These are phyloP conservation scores for Aspergillus sp. DNA, from an alignment of 2,329 filamentous ascomycete genomes.

Conservation along the genomic window DNA sequence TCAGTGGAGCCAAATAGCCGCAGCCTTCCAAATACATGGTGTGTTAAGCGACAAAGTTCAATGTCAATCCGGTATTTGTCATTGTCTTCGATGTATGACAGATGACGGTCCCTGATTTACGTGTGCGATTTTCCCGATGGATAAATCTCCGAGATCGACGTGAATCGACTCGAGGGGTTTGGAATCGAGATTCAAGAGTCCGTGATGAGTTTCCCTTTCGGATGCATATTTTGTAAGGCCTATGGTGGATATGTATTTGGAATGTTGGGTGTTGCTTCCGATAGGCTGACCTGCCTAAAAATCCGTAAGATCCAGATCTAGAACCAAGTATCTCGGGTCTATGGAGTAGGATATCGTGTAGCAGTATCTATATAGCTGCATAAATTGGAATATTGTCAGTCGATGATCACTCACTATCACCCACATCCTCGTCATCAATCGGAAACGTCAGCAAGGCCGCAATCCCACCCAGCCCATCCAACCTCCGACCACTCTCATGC, in stretches of 20 bases:
- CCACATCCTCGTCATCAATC: slow-evolving; percentile 71
- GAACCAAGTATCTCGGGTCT: background rate
- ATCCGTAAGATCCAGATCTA: background rate
- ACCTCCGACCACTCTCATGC: slow-evolving; percentile 86
- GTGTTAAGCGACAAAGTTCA: background rate
- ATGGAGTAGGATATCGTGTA: background rate
- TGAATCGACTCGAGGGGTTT: background rate
- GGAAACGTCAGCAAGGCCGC: slow-evolving; percentile 92
- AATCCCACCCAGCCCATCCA: slow-evolving; percentile 83
- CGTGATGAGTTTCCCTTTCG: background rate
- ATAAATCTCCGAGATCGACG: background rate
- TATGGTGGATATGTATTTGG: background rate
- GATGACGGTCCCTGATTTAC: background rate
- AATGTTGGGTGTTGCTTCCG: background rate
- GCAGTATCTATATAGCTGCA: background rate
- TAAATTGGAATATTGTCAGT: background rate
- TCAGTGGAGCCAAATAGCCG: background rate
- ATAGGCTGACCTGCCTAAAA: background rate
- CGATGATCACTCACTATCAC: slow-evolving; percentile 30
- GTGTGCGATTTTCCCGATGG: background rate
- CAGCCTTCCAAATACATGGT: background rate
- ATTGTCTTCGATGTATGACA: background rate
- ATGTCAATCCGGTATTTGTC: background rate
- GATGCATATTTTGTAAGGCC: background rate
- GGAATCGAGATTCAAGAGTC: background rate